Base-by-base conservation (phyloP, 2,329 filamentous ascomycete species). In the Colletotrichum salicis region DNA sequence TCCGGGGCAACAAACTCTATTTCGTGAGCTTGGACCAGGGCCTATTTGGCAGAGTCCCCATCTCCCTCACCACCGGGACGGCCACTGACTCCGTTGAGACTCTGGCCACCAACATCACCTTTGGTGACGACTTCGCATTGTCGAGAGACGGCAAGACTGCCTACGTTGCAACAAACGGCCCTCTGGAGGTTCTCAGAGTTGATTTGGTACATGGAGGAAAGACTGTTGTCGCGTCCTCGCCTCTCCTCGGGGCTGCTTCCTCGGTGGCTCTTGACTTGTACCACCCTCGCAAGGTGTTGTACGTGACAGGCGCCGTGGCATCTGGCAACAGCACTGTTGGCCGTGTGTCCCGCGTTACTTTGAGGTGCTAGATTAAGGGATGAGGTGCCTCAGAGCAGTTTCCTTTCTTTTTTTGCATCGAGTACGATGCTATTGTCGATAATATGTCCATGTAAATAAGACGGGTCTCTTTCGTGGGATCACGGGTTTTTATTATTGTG, bases 51-150 rank as follows among this genome's bases (percentile, higher is more conserved):
- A 54, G 24, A 12, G 29, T 60, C 4, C 59, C 65, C 11, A 37
- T 68, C 12, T 60, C 69, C 8, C 41, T 64, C 33, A 12, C 33
- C 19, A 37, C 37, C 22, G 64, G 65, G 12, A 31, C 13, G 2
- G 33, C 45, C 8, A 13, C 27, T 27, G 58, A 55, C 3, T 55
- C 67, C 8, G 62, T 66, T 1, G 24, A 66, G 22, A 61, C 24
- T 51, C 37, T 67, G 6, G 51, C 63, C 7, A 59, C 65, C 22
- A 45, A 60, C 29, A 60, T 63, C 15, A 45, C 54, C 10, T 64
- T 69, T 13, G 70, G 54, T 11, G 69, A 71, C 24, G 69, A 71
- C n/a, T 71, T 71, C 5, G 33, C 69, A 15, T 13, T 64, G 19
- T 68, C 65, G 12, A 52, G 55, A 2, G 59, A 68, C n/a, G 69